Conservation (phyloP, 768 basidiomycete genomes). For the Mycena latifolia region DNA sequence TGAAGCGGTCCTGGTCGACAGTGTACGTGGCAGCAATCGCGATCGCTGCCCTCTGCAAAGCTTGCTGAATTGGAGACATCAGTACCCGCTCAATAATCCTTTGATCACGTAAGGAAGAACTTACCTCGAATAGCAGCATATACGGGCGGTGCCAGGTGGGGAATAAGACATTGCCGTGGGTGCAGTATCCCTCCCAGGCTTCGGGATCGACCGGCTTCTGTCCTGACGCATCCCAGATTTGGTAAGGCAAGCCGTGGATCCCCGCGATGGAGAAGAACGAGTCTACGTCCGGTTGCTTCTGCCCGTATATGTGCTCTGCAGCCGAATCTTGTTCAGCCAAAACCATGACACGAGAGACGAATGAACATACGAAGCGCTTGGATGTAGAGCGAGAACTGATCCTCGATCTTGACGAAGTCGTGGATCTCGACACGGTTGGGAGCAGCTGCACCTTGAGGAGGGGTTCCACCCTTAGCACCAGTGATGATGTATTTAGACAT, state of each 20-base stretch:
- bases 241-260: slow-evolving; percentile 65
- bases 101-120: slow-evolving; percentile 17
- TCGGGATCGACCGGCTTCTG: slow-evolving; percentile 40
- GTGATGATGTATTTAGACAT: slow-evolving; percentile 37
- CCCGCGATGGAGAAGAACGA: slow-evolving; percentile 62
- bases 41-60: slow-evolving; percentile 53
- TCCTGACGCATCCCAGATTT: slow-evolving; percentile 57
- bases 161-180: slow-evolving; percentile 66
- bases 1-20: slow-evolving; percentile 45
- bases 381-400: slow-evolving; percentile 64
- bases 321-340: background rate
- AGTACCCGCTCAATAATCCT: background rate
- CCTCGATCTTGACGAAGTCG: slow-evolving; percentile 54
- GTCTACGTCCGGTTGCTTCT: no score
- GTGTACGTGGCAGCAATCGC: slow-evolving; percentile 58
- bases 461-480: no score
- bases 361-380: slow-evolving; percentile 56
- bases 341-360: slow-evolving; percentile 13
- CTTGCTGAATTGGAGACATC: slow-evolving; percentile 54
- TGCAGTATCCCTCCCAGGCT: slow-evolving; percentile 62
- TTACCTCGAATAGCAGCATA: slow-evolving; percentile 62
- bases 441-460: no score
- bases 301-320: slow-evolving; percentile 48
- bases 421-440: no score
- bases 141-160: slow-evolving; percentile 71